Evolutionary conservation across 2,329 filamentous ascomycete genomes (phyloP).

Genomic region (Cladosporium halotolerans): DNA sequence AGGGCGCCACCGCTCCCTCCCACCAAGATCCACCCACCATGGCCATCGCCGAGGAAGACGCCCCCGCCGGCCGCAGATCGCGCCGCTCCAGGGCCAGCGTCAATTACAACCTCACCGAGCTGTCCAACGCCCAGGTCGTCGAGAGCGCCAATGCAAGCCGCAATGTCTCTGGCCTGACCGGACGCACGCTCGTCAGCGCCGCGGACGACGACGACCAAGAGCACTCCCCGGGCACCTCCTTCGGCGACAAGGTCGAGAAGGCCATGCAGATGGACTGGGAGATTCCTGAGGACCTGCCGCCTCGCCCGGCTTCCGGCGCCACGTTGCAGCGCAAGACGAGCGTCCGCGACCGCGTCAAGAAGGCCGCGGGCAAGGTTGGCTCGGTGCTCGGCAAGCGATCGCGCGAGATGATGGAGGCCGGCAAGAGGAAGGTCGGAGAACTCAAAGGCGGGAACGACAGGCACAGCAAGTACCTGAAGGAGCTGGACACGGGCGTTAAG

Average conservation of each 20-base stretch:
- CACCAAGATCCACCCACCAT: constrained; percentile 20
- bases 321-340: constrained; percentile 20
- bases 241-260: constrained; percentile 38
- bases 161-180: constrained; percentile 43
- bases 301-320: not conserved
- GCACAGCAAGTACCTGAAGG: constrained; percentile 24
- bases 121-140: constrained; percentile 24
- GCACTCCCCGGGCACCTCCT: not conserved
- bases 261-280: constrained; percentile 37
- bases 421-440: constrained; percentile 30
- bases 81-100: constrained; percentile 51
- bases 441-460: constrained; percentile 11
- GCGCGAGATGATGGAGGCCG: constrained; percentile 32
- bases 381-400: constrained; percentile 32
- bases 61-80: constrained; percentile 37
- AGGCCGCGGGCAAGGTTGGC: constrained; percentile 22
- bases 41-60: constrained; percentile 16
- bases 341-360: constrained; percentile 29
- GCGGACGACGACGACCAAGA: constrained; percentile 17
- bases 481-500: constrained; percentile 28
- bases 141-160: constrained; percentile 16
- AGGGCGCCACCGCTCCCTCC: constrained; percentile 21
- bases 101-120: constrained; percentile 53
- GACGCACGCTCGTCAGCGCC: constrained; percentile 24
- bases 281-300: constrained; percentile 7